Percentiles rank a stretch among this genome's conserved stretches.
Conservation (phyloP, 2,329 filamentous ascomycete genomes). For the Ophiostoma novo-ulmi region DNA sequence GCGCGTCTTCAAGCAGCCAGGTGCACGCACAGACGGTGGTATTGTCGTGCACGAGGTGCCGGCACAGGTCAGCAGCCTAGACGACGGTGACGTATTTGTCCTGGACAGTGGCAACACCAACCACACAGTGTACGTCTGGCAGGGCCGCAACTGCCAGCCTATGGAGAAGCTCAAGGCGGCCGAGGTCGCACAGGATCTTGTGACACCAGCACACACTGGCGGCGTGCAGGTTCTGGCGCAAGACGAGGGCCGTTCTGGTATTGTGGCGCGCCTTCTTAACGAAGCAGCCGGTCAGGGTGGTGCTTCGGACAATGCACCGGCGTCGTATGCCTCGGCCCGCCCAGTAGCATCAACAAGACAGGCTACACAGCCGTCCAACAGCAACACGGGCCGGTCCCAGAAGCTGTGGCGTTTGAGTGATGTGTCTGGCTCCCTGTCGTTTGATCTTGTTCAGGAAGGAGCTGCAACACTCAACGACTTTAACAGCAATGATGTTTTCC, state of each 20-base stretch:
- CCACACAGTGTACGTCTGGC: slow-evolving; percentile 63
- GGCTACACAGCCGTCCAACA: background rate
- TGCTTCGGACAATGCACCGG: slow-evolving; percentile 33
- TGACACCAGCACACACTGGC: slow-evolving; percentile 58
- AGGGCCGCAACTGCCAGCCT: slow-evolving; percentile 58
- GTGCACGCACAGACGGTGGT: slow-evolving; percentile 38
- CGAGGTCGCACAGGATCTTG: slow-evolving; percentile 57
- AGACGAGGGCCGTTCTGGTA: slow-evolving; percentile 49
- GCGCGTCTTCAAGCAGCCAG: slow-evolving; percentile 55
- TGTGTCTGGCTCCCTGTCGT: slow-evolving; percentile 51
- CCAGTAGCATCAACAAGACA: slow-evolving; percentile 17
- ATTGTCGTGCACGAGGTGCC: slow-evolving; percentile 50
- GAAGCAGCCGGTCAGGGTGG: slow-evolving; percentile 34
- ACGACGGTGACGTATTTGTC: slow-evolving; percentile 62
- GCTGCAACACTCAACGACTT: slow-evolving; percentile 45
- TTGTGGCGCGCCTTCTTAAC: slow-evolving; percentile 50
- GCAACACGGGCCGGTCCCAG: slow-evolving; percentile 22
- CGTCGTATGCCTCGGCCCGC: slow-evolving; percentile 14
- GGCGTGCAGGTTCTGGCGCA: slow-evolving; percentile 63
- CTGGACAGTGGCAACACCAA: slow-evolving; percentile 49
- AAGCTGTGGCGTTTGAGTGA: slow-evolving; percentile 60
- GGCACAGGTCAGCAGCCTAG: slow-evolving; percentile 56
- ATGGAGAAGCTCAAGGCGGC: slow-evolving; percentile 67
- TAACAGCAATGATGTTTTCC: slow-evolving; percentile 56
- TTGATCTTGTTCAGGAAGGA: slow-evolving; percentile 44